Conservation (phyloP, 1,284 basidiomycete genomes). For the Ustilago sp. region DNA sequence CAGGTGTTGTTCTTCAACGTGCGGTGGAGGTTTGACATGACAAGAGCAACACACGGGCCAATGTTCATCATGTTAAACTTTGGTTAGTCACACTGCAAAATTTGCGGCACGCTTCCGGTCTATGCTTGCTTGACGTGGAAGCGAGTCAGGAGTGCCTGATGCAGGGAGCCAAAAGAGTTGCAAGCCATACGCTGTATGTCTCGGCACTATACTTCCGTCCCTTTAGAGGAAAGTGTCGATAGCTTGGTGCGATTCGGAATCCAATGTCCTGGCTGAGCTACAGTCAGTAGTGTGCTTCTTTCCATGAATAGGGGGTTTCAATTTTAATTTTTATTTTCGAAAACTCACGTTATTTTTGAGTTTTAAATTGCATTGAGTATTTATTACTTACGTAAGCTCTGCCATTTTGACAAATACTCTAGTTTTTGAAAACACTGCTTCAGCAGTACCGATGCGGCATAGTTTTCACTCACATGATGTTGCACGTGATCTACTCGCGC, state of each 20-base stretch:
- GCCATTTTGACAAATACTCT: no score
- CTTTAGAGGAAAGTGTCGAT: neutral
- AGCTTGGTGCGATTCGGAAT: no score
- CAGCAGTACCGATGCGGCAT: no score
- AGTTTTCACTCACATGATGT: no score
- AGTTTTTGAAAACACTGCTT: no score
- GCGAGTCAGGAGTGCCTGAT: conserved; percentile 14
- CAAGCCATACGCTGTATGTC: neutral
- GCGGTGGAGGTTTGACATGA: conserved; percentile 10
- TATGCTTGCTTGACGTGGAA: neutral
- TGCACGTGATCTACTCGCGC: no score
- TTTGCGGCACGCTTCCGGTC: conserved; percentile 12
- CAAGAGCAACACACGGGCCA: neutral
- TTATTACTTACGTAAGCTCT: no score
- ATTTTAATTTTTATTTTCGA: no score
- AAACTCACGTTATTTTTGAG: no score
- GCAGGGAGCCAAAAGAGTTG: conserved; percentile 17
- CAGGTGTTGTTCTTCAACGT: conserved; percentile 9
- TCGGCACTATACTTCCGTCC: conserved; percentile 3
- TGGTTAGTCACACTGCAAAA: neutral
- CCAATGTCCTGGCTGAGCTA: neutral
- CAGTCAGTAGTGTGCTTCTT: neutral
- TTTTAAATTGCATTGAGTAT: no score
- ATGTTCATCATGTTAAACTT: conserved; percentile 12
- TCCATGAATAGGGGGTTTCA: neutral